Evolutionary conservation across 208 protist genomes (phyloP).

Genomic region (Trypanosoma rangeli): DNA sequence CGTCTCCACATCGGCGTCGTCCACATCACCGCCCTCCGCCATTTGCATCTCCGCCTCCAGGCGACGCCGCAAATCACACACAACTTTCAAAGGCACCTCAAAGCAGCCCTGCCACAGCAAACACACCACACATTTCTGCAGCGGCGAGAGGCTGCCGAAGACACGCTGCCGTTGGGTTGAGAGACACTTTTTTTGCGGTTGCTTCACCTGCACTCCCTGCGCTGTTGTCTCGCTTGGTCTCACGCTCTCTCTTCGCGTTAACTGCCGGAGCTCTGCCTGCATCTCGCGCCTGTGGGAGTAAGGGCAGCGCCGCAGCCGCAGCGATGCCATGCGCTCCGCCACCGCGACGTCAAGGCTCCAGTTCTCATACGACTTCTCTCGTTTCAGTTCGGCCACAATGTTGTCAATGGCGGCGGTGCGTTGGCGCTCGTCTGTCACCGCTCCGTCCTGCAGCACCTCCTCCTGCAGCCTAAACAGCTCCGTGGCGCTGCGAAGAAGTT

Average conservation of each 20-base stretch:
- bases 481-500: conserved; percentile 62
- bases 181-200: not conserved
- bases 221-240: not conserved
- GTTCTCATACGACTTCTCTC: conserved; percentile 64
- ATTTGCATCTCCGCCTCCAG: conserved; percentile 27
- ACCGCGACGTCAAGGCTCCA: conserved; percentile 80
- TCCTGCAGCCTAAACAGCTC: conserved; percentile 57
- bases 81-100: conserved; percentile 36
- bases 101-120: conserved; percentile 68
- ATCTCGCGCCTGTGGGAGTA: conserved; percentile 55
- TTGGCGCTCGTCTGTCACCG: conserved; percentile 1
- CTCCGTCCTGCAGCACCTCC: conserved; percentile 40
- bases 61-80: conserved; percentile 48
- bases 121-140: conserved; percentile 67
- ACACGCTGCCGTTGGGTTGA: conserved; percentile 43
- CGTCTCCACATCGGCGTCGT: conserved; percentile 36
- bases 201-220: not conserved
- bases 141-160: conserved; percentile 46
- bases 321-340: conserved; percentile 52
- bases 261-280: conserved; percentile 10
- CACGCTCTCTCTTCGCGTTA: conserved; percentile 12
- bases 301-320: conserved; percentile 40
- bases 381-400: conserved; percentile 68
- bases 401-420: conserved; percentile 2
- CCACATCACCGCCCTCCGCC: conserved; percentile 12